A percentile compares a stretch with the other conserved stretches of the same genome.
phyloP scores from a whole-genome alignment of 1,284 basidiomycete genomes.

The Rhodotorula sp. region DNA sequence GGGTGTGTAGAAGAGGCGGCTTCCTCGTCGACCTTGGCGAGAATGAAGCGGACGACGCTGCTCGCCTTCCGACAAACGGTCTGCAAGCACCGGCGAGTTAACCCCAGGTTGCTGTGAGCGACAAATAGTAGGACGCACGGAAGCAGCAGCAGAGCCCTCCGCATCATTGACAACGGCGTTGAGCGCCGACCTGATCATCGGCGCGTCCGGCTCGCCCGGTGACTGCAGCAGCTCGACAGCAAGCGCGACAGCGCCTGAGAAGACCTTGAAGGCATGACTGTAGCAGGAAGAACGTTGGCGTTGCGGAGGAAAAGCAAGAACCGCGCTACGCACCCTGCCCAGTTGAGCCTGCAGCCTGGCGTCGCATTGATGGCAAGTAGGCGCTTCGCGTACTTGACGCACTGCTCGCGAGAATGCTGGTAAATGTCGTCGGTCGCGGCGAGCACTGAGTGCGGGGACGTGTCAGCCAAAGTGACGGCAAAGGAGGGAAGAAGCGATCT shows the following conservation, averaged over 20 bases:
- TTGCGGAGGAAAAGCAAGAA: not conserved
- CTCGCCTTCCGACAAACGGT: constrained; percentile 12
- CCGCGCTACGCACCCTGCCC: constrained; percentile 1
- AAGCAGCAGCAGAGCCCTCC: not conserved
- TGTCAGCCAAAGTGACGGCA: not conserved
- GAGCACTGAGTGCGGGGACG: constrained; percentile 3
- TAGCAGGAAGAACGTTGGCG: no score
- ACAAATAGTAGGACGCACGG: not conserved
- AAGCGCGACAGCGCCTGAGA: constrained; percentile 22
- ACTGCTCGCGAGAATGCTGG: constrained; percentile 19
- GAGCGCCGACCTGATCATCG: constrained; percentile 5
- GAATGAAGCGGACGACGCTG: constrained; percentile 25
- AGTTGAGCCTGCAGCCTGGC: constrained; percentile 9
- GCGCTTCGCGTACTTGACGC: constrained; percentile 31
- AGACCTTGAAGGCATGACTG: constrained; percentile 11
- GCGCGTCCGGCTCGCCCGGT: constrained; percentile 15
- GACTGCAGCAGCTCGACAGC: constrained; percentile 20
- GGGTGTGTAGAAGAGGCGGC: not conserved
- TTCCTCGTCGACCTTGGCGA: constrained; percentile 12
- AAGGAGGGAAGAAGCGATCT: not conserved
- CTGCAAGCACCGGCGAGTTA: not conserved
- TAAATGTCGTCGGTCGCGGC: constrained; percentile 23
- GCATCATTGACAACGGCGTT: not conserved
- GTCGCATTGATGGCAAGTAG: constrained; percentile 25
- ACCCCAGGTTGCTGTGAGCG: no score